phyloP scores from a whole-genome alignment of 108 stramenopile genomes.

The Bacterosira constricta region DNA sequence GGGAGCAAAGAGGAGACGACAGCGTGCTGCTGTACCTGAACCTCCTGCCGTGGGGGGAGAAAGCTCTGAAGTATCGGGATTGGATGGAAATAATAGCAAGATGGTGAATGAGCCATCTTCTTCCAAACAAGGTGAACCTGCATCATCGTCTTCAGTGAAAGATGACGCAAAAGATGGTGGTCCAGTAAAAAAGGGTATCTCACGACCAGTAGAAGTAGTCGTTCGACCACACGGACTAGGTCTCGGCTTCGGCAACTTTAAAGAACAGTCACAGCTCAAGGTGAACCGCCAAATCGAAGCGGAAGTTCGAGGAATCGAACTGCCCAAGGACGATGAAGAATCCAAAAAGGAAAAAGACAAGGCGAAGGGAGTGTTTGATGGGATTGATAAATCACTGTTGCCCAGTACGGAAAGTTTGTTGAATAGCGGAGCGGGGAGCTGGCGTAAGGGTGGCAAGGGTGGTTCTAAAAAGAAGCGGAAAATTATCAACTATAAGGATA shows the following conservation, averaged over 20 bases:
- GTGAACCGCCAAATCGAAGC: conserved; percentile 81
- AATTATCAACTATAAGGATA: conserved; percentile 68
- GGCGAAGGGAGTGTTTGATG: conserved; percentile 19
- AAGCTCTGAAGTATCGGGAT: no score
- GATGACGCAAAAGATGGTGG: conserved; percentile 12
- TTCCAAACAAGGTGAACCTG: no score
- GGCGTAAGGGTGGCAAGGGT: conserved; percentile 18
- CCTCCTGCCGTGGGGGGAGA: no score
- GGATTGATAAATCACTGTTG: conserved; percentile 57
- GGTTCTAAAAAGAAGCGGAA: conserved; percentile 49
- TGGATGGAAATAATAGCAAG: no score
- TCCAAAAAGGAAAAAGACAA: conserved; percentile 10
- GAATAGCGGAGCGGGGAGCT: conserved; percentile 52
- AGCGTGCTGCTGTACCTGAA: not conserved
- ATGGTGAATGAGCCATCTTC: no score
- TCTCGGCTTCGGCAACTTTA: conserved; percentile 88
- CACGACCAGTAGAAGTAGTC: conserved; percentile 90
- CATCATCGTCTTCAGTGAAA: not conserved
- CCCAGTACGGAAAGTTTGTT: conserved; percentile 66
- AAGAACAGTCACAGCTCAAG: conserved; percentile 79
- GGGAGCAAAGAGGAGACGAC: conserved; percentile 64
- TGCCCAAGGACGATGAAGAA: conserved; percentile 19
- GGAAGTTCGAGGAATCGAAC: conserved; percentile 69
- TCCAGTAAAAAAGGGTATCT: conserved; percentile 63
- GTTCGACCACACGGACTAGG: conserved; percentile 88